Percentiles rank a stretch among this genome's conserved stretches.
These are phyloP conservation scores for Coemansia furcata DNA, from an alignment of 192 early-diverging fungal genomes.

Conservation along the genomic window DNA sequence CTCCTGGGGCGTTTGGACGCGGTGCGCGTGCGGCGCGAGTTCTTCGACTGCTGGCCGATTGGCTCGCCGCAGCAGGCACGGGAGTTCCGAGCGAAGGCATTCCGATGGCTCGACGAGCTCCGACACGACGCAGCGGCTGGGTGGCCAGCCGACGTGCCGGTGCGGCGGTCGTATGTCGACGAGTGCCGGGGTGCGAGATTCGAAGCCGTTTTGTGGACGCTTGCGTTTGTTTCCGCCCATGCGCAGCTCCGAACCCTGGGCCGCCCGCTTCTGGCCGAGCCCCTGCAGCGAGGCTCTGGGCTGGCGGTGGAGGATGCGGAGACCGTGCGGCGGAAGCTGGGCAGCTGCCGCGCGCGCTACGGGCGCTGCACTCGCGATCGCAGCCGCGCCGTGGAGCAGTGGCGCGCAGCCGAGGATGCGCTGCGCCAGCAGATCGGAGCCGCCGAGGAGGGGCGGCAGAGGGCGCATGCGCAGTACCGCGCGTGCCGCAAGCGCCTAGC, in stretches of 20 bases:
- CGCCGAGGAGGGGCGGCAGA: not conserved
- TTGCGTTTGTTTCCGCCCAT: constrained; percentile 12
- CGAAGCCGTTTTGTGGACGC: constrained; percentile 38
- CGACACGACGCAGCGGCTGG: not conserved
- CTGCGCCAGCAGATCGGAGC: not conserved
- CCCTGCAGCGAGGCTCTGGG: not conserved
- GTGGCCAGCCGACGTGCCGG: constrained; percentile 39
- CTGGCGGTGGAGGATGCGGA: not conserved
- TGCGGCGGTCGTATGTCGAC: constrained; percentile 48
- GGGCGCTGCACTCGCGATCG: constrained; percentile 37
- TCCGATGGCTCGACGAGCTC: constrained; percentile 60
- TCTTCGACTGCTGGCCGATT: constrained; percentile 59
- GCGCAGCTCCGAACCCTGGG: constrained; percentile 7
- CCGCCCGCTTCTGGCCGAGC: not conserved
- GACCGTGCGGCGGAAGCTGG: not conserved
- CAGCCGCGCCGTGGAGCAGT: constrained; percentile 21
- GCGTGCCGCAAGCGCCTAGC: constrained; percentile 17
- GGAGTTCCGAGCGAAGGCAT: constrained; percentile 57
- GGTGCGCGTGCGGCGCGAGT: constrained; percentile 32
- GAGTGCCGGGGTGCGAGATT: constrained; percentile 47
- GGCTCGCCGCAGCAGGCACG: constrained; percentile 55
- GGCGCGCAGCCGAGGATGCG: constrained; percentile 11
- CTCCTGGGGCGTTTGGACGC: constrained; percentile 48
- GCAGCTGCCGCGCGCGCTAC: constrained; percentile 23
- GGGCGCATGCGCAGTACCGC: constrained; percentile 17